phyloP scores from a whole-genome alignment of 164 flowering plant species.

The Annona squamosa region DNA sequence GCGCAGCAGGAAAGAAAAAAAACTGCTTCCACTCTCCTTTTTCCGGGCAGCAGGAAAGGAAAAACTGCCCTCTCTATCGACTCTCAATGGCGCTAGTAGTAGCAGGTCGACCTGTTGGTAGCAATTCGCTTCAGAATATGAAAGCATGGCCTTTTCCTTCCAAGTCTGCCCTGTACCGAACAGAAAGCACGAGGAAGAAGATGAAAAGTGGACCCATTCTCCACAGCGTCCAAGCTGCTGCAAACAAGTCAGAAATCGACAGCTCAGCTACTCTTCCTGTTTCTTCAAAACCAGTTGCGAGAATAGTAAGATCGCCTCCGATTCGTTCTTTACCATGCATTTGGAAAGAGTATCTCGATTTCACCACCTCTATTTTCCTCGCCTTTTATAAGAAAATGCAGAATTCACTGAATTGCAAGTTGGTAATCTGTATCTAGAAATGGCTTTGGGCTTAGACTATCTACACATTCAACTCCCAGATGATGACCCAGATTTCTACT shows the following conservation, averaged over 20 bases:
- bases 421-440: background rate
- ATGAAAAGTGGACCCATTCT: background rate
- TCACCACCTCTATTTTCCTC: background rate
- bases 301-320: constrained; percentile 8
- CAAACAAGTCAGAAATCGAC: constrained; percentile 12
- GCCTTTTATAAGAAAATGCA: background rate
- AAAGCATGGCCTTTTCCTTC: constrained; percentile 9
- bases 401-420: background rate
- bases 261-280: constrained; percentile 22
- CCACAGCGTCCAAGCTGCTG: constrained; percentile 6
- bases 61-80: background rate
- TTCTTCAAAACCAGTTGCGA: constrained; percentile 18
- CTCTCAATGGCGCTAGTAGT: constrained; percentile 24
- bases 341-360: background rate
- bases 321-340: background rate
- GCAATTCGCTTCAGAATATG: constrained; percentile 15
- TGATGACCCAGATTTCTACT: too few species aligned
- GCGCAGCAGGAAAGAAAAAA: background rate
- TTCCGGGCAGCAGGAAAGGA: background rate
- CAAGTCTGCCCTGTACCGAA: constrained; percentile 3
- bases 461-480: too few species aligned
- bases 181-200: background rate
- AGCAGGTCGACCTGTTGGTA: constrained; percentile 13
- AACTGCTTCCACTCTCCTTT: background rate
- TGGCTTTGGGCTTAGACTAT: background rate